Evolutionary conservation across 78 protist genomes (phyloP).

Genomic region (Pelomyxa schiedti): DNA sequence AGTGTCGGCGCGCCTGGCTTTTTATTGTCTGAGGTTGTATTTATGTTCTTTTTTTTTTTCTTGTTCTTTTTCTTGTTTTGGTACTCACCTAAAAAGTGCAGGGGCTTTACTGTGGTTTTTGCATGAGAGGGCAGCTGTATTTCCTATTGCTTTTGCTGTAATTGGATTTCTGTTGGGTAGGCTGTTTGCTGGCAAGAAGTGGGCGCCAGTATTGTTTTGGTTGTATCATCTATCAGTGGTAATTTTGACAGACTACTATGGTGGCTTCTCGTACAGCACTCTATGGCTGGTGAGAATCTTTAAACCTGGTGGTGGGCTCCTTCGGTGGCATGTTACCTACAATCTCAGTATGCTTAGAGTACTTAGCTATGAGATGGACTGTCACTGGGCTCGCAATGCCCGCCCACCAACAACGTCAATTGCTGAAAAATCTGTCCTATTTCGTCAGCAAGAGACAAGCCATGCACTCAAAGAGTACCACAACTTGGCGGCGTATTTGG

Average conservation of each 20-base stretch:
- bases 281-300: background rate
- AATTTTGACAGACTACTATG: background rate
- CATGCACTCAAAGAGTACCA: slow-evolving; percentile 37
- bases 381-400: slow-evolving; percentile 24
- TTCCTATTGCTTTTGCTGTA: slow-evolving; percentile 21
- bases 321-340: slow-evolving; percentile 44
- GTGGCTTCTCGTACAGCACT: background rate
- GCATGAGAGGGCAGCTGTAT: slow-evolving; percentile 23
- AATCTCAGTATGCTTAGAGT: slow-evolving; percentile 37
- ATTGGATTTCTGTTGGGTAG: slow-evolving; percentile 14
- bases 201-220: slow-evolving; percentile 14
- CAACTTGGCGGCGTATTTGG: slow-evolving; percentile 16
- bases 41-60: no score
- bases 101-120: slow-evolving; percentile 29
- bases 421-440: slow-evolving; percentile 9
- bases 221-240: slow-evolving; percentile 5
- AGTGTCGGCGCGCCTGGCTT: no score
- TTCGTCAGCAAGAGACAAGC: slow-evolving; percentile 7
- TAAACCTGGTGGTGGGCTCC: slow-evolving; percentile 1
- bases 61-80: no score
- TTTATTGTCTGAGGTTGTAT: no score
- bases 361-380: slow-evolving; percentile 43
- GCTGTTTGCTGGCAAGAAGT: slow-evolving; percentile 18
- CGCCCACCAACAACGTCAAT: slow-evolving; percentile 10
- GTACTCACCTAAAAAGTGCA: no score